Conservation (phyloP, 2,329 filamentous ascomycete species). For the Alternaria burnsii region DNA sequence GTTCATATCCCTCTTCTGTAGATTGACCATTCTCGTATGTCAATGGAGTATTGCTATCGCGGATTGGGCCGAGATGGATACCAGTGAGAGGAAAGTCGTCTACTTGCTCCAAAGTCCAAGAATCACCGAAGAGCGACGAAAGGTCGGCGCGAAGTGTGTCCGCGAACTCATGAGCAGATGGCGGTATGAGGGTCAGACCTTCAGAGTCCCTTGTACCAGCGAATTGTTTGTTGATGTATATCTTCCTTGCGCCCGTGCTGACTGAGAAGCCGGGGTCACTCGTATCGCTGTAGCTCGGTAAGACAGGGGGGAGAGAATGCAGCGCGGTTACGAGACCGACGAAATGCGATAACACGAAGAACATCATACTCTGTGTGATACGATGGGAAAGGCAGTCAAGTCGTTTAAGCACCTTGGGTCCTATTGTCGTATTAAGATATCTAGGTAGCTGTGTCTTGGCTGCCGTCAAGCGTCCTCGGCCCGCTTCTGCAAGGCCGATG, state of each 20-base stretch:
- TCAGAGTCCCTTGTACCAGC: constrained; percentile 53
- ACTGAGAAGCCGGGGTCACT: constrained; percentile 35
- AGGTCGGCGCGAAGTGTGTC: constrained; percentile 58
- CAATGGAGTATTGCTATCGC: constrained; percentile 38
- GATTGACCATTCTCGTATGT: constrained; percentile 58
- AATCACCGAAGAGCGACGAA: constrained; percentile 49
- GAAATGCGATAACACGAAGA: not conserved
- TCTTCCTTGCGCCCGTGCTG: constrained; percentile 32
- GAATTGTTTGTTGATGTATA: constrained; percentile 56
- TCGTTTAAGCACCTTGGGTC: not conserved
- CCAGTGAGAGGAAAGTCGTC: constrained; percentile 50
- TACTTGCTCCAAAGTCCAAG: constrained; percentile 55
- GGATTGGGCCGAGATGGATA: constrained; percentile 54
- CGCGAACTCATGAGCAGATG: constrained; percentile 60
- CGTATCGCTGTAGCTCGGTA: constrained; percentile 30
- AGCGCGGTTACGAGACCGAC: constrained; percentile 31
- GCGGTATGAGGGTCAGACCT: constrained; percentile 62
- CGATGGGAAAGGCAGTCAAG: not conserved
- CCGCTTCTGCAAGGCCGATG: constrained; percentile 18
- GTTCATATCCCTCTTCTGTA: constrained; percentile 62
- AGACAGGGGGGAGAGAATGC: constrained; percentile 53
- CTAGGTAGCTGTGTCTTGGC: constrained; percentile 13
- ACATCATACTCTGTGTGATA: not conserved
- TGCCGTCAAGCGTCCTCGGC: constrained; percentile 8
- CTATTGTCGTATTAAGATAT: not conserved